Percentiles rank a stretch among this genome's conserved stretches.
These are phyloP conservation scores for Claviceps pusilla DNA, from an alignment of 2,329 filamentous ascomycete genomes.

Conservation along the genomic window DNA sequence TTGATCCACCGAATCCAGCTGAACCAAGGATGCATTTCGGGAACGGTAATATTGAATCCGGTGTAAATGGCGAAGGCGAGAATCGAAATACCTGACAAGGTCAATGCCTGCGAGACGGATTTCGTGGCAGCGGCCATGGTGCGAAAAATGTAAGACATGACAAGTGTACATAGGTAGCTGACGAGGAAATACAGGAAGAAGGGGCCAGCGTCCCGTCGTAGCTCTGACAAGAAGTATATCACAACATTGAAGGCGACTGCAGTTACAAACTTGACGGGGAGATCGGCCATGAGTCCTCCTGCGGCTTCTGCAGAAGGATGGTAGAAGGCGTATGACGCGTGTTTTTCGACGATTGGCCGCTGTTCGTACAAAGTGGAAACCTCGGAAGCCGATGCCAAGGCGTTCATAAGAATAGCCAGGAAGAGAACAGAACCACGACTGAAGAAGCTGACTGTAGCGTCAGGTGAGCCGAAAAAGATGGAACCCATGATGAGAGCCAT, in stretches of 20 bases:
- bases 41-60: conserved; percentile 36
- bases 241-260: conserved; percentile 38
- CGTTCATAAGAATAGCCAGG: conserved; percentile 45
- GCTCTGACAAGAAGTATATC: conserved; percentile 40
- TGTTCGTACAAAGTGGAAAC: conserved; percentile 30
- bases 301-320: conserved; percentile 38
- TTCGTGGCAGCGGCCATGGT: conserved; percentile 57
- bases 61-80: conserved; percentile 46
- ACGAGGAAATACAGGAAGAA: conserved; percentile 70
- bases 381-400: conserved; percentile 41
- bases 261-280: conserved; percentile 41
- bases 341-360: conserved; percentile 34
- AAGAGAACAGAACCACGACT: conserved; percentile 43
- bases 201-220: conserved; percentile 41
- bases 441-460: conserved; percentile 36
- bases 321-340: conserved; percentile 34
- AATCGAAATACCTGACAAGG: conserved; percentile 37
- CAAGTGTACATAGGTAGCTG: conserved; percentile 50
- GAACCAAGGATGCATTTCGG: conserved; percentile 57
- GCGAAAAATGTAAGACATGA: conserved; percentile 64
- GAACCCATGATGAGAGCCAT: conserved; percentile 47
- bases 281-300: conserved; percentile 37
- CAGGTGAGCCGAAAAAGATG: conserved; percentile 38
- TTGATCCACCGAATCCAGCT: conserved; percentile 65
- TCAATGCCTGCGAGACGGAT: conserved; percentile 45